Evolutionary conservation across 495 filamentous ascomycete genomes (phyloP).

Genomic region (Penicillium roqueforti): DNA sequence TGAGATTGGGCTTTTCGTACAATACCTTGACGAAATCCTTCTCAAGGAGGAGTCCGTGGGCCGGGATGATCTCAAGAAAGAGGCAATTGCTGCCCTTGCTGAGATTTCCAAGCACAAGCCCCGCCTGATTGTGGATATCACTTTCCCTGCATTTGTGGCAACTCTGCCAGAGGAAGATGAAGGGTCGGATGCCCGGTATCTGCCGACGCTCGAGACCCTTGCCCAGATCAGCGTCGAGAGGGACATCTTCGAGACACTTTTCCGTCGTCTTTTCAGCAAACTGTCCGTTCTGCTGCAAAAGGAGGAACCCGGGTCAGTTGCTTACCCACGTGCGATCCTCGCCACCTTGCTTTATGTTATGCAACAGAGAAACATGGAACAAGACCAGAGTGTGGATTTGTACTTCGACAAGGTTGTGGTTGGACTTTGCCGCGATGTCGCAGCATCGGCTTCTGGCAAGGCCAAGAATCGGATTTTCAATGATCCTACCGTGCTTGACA

Average conservation of each 20-base stretch:
- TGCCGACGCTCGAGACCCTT: slow-evolving; percentile 60
- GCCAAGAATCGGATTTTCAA: slow-evolving; percentile 44
- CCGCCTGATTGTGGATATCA: slow-evolving; percentile 64
- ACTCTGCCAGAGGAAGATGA: slow-evolving; percentile 58
- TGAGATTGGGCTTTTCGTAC: slow-evolving; percentile 59
- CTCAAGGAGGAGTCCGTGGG: slow-evolving; percentile 55
- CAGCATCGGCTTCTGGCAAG: slow-evolving; percentile 38
- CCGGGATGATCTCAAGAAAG: slow-evolving; percentile 54
- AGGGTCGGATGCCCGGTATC: slow-evolving; percentile 40
- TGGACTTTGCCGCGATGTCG: slow-evolving; percentile 43
- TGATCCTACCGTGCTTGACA: slow-evolving; percentile 54
- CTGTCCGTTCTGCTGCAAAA: slow-evolving; percentile 55
- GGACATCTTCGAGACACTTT: slow-evolving; percentile 64
- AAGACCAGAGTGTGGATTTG: slow-evolving; percentile 46
- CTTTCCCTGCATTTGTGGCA: slow-evolving; percentile 70
- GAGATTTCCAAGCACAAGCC: slow-evolving; percentile 64
- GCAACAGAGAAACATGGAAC: slow-evolving; percentile 47
- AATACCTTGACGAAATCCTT: slow-evolving; percentile 62
- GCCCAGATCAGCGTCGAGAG: slow-evolving; percentile 63
- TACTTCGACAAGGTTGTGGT: slow-evolving; percentile 62
- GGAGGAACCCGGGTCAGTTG: slow-evolving; percentile 43
- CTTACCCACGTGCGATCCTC: slow-evolving; percentile 58
- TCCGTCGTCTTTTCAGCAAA: slow-evolving; percentile 64
- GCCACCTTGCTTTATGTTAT: slow-evolving; percentile 64
- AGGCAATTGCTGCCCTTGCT: slow-evolving; percentile 60